A percentile compares a stretch with the other conserved stretches of the same genome.
These are phyloP conservation scores for Candida morakotiae DNA, from an alignment of 805 yeast genomes.

Conservation along the genomic window DNA sequence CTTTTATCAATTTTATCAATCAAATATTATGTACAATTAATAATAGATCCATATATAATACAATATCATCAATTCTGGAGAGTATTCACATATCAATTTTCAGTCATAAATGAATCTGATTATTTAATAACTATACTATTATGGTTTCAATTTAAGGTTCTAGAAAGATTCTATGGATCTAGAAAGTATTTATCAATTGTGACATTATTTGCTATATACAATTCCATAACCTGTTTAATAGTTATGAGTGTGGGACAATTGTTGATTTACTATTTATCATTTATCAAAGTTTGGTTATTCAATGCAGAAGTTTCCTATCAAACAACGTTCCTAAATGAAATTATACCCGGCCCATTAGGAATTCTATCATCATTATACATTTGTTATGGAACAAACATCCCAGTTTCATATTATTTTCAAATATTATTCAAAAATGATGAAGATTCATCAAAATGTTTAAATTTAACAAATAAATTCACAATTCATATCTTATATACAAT, in stretches of 20 bases:
- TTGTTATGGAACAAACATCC: constrained; percentile 32
- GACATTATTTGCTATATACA: constrained; percentile 43
- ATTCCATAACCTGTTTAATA: constrained; percentile 34
- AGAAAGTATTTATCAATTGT: constrained; percentile 48
- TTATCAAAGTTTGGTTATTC: constrained; percentile 6
- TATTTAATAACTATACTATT: constrained; percentile 42
- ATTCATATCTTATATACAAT: constrained; percentile 33
- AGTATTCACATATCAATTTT: constrained; percentile 43
- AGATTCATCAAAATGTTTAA: constrained; percentile 15
- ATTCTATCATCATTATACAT: constrained; percentile 35
- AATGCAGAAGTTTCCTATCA: constrained; percentile 12
- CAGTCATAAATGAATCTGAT: constrained; percentile 60
- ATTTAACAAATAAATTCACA: constrained; percentile 36
- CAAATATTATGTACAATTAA: constrained; percentile 40
- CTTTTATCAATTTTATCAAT: constrained; percentile 38
- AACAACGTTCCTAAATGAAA: constrained; percentile 29
- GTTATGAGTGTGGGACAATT: constrained; percentile 42
- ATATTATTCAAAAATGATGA: constrained; percentile 24
- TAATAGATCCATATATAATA: constrained; percentile 51
- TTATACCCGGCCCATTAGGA: constrained; percentile 38
- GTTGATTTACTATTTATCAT: constrained; percentile 10
- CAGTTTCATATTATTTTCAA: constrained; percentile 31
- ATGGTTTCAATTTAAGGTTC: constrained; percentile 48
- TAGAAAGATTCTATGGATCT: constrained; percentile 59
- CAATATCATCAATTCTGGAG: constrained; percentile 60